Evolutionary conservation across 2,329 filamentous ascomycete genomes (phyloP).

Genomic region (Penicillium frequentans): DNA sequence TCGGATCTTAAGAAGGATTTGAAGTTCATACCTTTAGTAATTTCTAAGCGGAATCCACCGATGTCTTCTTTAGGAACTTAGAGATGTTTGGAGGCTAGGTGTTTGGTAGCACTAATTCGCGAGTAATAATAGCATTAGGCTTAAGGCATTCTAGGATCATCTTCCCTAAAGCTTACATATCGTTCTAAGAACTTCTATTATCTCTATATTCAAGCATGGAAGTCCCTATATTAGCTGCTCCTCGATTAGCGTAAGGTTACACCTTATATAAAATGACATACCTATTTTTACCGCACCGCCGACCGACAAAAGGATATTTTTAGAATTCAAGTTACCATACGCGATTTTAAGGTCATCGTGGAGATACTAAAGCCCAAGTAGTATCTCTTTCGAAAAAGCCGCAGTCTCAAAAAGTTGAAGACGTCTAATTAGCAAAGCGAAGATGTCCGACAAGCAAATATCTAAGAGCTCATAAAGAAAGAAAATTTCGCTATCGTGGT

Average conservation of each 20-base stretch:
- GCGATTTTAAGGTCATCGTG: conserved; percentile 7
- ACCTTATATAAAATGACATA: background rate
- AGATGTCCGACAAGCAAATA: conserved; percentile 11
- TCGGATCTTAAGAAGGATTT: conserved; percentile 1
- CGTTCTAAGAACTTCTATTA: background rate
- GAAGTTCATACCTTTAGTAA: conserved; percentile 5
- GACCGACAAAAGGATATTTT: conserved; percentile 9
- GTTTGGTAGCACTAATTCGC: background rate
- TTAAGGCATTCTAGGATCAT: conserved; percentile 15
- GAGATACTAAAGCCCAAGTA: conserved; percentile 14
- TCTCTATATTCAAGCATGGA: conserved; percentile 3
- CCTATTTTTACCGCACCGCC: conserved; percentile 14
- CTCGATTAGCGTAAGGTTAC: background rate
- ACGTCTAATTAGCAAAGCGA: conserved; percentile 9
- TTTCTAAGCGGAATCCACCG: background rate
- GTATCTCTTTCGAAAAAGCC: conserved; percentile 14
- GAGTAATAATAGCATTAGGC: conserved; percentile 6
- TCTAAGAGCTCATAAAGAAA: conserved; percentile 18
- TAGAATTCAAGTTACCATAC: conserved; percentile 6
- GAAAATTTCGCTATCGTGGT: conserved; percentile 7
- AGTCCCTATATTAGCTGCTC: conserved; percentile 11
- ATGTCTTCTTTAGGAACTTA: conserved; percentile 10
- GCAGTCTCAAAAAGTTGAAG: conserved; percentile 14
- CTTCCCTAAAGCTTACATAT: conserved; percentile 8
- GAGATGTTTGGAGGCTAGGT: conserved; percentile 5